Base-by-base conservation (phyloP, 2,329 filamentous ascomycete species). In the Pestalotiopsis sp. region DNA sequence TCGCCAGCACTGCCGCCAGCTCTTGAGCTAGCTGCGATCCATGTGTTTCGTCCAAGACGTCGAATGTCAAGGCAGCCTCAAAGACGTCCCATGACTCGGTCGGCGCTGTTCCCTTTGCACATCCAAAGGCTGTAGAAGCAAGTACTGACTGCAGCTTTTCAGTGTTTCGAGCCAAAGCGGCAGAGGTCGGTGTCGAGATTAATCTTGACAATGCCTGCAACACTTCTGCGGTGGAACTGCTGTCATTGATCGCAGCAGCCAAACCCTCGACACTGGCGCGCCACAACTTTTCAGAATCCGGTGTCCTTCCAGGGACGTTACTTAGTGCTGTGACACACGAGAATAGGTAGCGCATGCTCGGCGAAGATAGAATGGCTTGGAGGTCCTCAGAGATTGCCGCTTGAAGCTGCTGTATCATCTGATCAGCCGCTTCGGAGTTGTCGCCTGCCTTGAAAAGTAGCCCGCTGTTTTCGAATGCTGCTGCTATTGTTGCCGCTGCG, bases 261-360 rank as follows among this genome's bases (percentile, higher is more conserved):
- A 87, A 75, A 1, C 78, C 76, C 4, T 79, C 74, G 0, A 84
- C 74, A 73, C 86, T 84, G 0, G 76, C 72, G 26, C 75, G 78
- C 85, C 86, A 89, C 1, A 84, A 77, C 1, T 71, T 70, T 10
- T 77, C 74, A 64, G 84, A 86, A 0, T 76, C 73, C 0, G 73
- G 71, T 0, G 76, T 75, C 67, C 77, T 81, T 66, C 73, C 80
- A 52, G 78, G 78, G 17, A 82, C 80, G 38, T 81, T 76, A 1
- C 85, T 84, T 55, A 90, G 81, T 0, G 85, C 78, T 61, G 89
- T 85, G 0, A 97, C 81, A 11, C 89, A 88, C 0, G 89, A 86
- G 7, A 94, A 81, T 0, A 97, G 78, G 64, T 90, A 86, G 1
- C 86, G 78, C 0, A 88, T 87, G 1, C 93, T 94, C 0, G 92